These are phyloP conservation scores for Begonia masoniana DNA, from an alignment of 306 rosid genomes.

Conservation along the genomic window DNA sequence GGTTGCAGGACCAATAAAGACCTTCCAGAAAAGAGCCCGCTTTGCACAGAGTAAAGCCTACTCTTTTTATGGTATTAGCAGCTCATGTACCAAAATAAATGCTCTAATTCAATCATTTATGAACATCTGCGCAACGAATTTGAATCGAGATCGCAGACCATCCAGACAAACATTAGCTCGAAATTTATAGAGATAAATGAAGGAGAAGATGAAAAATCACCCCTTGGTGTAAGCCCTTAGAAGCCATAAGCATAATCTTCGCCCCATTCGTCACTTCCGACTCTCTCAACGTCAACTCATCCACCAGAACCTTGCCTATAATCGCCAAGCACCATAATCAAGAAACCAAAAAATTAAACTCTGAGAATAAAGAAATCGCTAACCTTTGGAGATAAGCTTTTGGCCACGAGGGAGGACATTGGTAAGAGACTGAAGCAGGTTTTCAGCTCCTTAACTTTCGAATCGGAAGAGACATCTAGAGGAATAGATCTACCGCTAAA, in stretches of 20 bases:
- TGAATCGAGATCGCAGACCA: too few relatives aligned
- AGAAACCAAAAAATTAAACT: too few relatives aligned
- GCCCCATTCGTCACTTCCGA: constrained; percentile 53
- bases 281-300: constrained; percentile 43
- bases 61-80: too few relatives aligned
- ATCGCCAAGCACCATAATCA: constrained; percentile 14
- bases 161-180: too few relatives aligned
- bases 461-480: constrained; percentile 38
- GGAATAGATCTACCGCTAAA: constrained; percentile 49
- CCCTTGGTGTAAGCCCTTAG: constrained; percentile 96
- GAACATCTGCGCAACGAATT: too few relatives aligned
- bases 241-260: constrained; percentile 84
- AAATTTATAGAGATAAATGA: too few relatives aligned
- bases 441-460: constrained; percentile 63
- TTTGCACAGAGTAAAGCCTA: too few relatives aligned
- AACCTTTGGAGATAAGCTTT: constrained; percentile 82
- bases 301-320: constrained; percentile 75
- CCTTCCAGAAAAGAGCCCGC: too few relatives aligned
- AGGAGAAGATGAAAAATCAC: constrained; percentile 17
- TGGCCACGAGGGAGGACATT: constrained; percentile 90
- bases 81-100: too few relatives aligned
- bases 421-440: constrained; percentile 69
- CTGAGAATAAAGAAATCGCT: too few relatives aligned
- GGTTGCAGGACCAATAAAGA: too few relatives aligned
- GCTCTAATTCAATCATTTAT: too few relatives aligned